Conservation (phyloP, 352 stramenopile species). For the Aphanomyces astaci region DNA sequence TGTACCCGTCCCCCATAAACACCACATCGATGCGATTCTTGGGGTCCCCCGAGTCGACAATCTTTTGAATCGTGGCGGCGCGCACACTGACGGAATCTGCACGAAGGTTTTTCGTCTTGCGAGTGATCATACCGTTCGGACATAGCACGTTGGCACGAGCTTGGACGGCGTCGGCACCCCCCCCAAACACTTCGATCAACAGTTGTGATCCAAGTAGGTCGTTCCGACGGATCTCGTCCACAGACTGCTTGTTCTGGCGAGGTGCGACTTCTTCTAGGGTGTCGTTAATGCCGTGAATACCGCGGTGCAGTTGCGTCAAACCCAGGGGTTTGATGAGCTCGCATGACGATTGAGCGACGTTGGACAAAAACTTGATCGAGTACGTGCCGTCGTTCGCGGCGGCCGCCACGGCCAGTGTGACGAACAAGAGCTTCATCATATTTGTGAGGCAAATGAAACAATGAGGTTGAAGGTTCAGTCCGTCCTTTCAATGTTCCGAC, state of each 20-base stretch:
- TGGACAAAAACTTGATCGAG: slow-evolving; percentile 18
- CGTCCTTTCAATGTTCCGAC: too few relatives aligned
- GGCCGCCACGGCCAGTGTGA: not conserved
- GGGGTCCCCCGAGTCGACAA: slow-evolving; percentile 34
- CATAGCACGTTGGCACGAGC: slow-evolving; percentile 18
- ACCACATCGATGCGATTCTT: slow-evolving; percentile 38
- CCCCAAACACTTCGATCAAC: slow-evolving; percentile 24
- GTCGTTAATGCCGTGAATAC: slow-evolving; percentile 21
- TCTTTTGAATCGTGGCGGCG: slow-evolving; percentile 17
- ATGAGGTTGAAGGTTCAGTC: too few relatives aligned
- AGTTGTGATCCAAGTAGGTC: slow-evolving; percentile 1
- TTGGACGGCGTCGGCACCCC: slow-evolving; percentile 21
- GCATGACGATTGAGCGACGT: slow-evolving; percentile 16
- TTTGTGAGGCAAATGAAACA: not conserved
- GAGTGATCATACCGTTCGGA: slow-evolving; percentile 22
- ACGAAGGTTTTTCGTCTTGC: not conserved
- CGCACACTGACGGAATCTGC: not conserved
- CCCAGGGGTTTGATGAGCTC: slow-evolving; percentile 19
- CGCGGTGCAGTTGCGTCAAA: slow-evolving; percentile 23
- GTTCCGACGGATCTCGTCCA: slow-evolving; percentile 12
- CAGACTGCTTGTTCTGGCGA: slow-evolving; percentile 24
- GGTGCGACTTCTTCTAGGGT: slow-evolving; percentile 19
- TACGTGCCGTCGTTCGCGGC: not conserved
- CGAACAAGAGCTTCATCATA: not conserved
- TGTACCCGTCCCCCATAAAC: slow-evolving; percentile 45